Conservation (phyloP, 805 yeast species). For the Zygoascus bituminiphila region DNA sequence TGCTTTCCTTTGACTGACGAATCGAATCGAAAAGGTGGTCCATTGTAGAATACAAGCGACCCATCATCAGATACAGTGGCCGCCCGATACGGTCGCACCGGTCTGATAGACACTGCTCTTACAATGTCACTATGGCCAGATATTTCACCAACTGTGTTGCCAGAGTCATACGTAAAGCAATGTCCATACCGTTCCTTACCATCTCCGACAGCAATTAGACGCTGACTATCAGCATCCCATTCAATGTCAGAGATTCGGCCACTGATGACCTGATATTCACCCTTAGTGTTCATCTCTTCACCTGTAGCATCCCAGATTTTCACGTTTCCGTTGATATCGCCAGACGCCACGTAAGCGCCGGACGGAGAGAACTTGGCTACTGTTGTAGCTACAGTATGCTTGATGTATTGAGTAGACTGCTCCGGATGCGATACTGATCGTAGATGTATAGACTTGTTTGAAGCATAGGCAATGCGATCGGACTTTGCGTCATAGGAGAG, state of each 20-base stretch:
- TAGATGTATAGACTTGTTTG: constrained; percentile 71
- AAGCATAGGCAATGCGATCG: constrained; percentile 68
- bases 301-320: constrained; percentile 73
- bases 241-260: constrained; percentile 77
- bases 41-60: constrained; percentile 73
- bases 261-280: constrained; percentile 69
- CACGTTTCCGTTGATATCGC: constrained; percentile 84
- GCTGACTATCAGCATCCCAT: constrained; percentile 84
- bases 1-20: constrained; percentile 67
- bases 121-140: constrained; percentile 83
- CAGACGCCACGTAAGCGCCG: constrained; percentile 85
- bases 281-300: constrained; percentile 53
- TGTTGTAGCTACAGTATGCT: constrained; percentile 64
- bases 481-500: constrained; percentile 64
- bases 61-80: constrained; percentile 89
- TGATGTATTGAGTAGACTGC: constrained; percentile 56
- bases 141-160: constrained; percentile 94
- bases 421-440: constrained; percentile 53
- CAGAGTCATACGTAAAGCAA: constrained; percentile 88
- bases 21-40: constrained; percentile 89
- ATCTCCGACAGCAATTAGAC: constrained; percentile 90
- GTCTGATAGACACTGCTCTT: constrained; percentile 77
- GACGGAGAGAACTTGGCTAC: constrained; percentile 84
- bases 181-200: constrained; percentile 91
- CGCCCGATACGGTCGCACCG: constrained; percentile 84